Evolutionary conservation across 805 yeast species (phyloP), one percentile per base, ranked within the genome.

Genomic region (Ogataea corticis): DNA sequence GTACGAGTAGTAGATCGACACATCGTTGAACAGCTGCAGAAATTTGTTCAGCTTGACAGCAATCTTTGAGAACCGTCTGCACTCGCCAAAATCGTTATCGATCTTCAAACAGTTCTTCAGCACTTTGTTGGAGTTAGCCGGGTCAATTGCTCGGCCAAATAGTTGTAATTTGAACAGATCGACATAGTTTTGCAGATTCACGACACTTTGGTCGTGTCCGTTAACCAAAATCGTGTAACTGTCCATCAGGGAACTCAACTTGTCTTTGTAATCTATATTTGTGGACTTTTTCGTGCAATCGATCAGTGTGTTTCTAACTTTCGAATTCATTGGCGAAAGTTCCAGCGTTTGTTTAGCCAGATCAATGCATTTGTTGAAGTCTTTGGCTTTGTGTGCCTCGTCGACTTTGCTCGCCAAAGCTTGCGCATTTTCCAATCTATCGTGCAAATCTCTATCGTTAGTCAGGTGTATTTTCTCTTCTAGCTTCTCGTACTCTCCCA

Each of bases 1-100:
- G 45, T 64, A 66, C 9, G 69, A 65, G 48, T 72, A 68, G 23
- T 65, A 62, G 18, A 65, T 59, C 1, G 82, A 76, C 42, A 78
- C 73, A 12, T 75, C 66, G 30, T 77, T 72, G 21, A 77, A 54
- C 33, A 55, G 67, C 55, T 51, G 66, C 47, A 68, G 64, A 33
- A 72, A 67, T 45, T 61, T 69, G 31, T 59, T 65, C 48, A 81
- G 66, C 46, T 74, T 77, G 25, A 77, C 70, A 45, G 68, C 68
- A n/a, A 81, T 62, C 54, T 83, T 77, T 10, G 87, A 76, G 25
- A 75, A 57, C 14, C 59, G 66, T 25, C 82, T 79, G 63, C 96
- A 89, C 2, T 65, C 67, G 21, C 67, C 67, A 52, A 75, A 76
- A 50, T 88, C 97, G 63, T 88, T 86, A 63, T 92, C 92, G 35